Percentiles rank a stretch among this genome's conserved stretches.
These are phyloP conservation scores for Aspergillus ibericus DNA, from an alignment of 2,329 filamentous ascomycete species.

Conservation along the genomic window DNA sequence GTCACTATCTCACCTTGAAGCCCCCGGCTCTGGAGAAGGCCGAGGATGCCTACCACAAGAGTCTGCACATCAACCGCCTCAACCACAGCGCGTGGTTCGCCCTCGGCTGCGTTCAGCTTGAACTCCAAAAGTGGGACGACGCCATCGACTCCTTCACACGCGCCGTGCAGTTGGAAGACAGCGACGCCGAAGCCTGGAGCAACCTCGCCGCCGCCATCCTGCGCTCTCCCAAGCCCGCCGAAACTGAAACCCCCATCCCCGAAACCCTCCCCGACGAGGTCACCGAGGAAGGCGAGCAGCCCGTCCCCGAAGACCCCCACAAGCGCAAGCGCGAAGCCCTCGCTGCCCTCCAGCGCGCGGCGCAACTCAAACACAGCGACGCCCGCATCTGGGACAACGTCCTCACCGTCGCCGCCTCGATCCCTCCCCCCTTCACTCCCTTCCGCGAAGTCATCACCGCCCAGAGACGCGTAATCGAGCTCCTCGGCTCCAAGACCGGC, in stretches of 20 bases:
- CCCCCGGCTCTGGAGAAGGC: conserved; percentile 64
- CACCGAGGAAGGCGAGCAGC: conserved; percentile 27
- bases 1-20: conserved; percentile 68
- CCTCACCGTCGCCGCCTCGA: conserved; percentile 77
- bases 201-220: conserved; percentile 86
- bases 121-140: conserved; percentile 72
- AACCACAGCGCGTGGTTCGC: conserved; percentile 86
- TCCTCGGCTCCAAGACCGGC: conserved; percentile 64
- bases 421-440: conserved; percentile 65
- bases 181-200: conserved; percentile 90
- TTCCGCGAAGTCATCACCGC: conserved; percentile 75
- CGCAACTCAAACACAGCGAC: conserved; percentile 78
- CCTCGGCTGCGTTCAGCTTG: conserved; percentile 81
- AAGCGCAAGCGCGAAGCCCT: conserved; percentile 72
- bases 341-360: conserved; percentile 81
- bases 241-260: conserved; percentile 12
- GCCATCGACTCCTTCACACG: conserved; percentile 82
- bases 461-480: conserved; percentile 70
- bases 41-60: conserved; percentile 73
- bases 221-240: conserved; percentile 43
- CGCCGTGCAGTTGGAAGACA: conserved; percentile 80
- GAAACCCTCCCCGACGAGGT: conserved; percentile 21
- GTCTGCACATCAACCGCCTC: conserved; percentile 75
- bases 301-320: conserved; percentile 50
- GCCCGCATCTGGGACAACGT: conserved; percentile 97